Base-by-base conservation (phyloP, 2,329 filamentous ascomycete species). In the Diaporthe amygdali region DNA sequence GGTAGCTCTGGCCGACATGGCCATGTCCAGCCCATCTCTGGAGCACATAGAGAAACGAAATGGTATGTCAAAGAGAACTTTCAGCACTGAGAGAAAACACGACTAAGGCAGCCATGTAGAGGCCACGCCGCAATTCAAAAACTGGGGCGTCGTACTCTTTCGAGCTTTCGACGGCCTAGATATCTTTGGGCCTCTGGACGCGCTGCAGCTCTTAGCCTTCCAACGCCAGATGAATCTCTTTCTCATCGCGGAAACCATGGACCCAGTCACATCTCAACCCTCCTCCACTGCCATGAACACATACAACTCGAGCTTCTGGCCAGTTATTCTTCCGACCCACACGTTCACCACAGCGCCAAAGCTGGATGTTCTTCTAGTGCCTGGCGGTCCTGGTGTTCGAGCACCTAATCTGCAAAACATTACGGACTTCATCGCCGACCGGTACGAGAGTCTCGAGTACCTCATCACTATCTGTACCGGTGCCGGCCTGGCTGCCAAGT, bases 381-480 rank as follows among this genome's bases (percentile, higher is more conserved):
- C 92, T 0, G 91, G 92, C 2, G 91, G 92, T 0, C 67, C 81
- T 0, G 91, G 91, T 0, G 82, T 81, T 0, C 79, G 84, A 1
- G 73, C 73, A 2, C 73, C 81, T 0, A 79, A 85, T 0, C 78
- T 87, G 2, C 79, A 63, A 27, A 63, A 34, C 20, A 63, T 47
- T 20, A 63, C 39, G 20, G 56, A 84, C 2, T 91, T 86, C 75
- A 79, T 91, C 51, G 75, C 77, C 34, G 77, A 78, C 1, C 76
- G 78, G n/a, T 88, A 84, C 75, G 84, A 86, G 0, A 79, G 78
- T 5, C 77, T 92, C 30, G 81, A 86, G 73, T 88, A 88, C 74
- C 76, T 92, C 15, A 82, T 94, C 52, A 92, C 90, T 0, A 85
- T 94, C 1, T 94, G 92, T 78, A 94, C 90, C 2, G 92, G 92